Evolutionary conservation across 2,329 filamentous ascomycete species (phyloP).

Genomic region (Aspergillus cejpii): DNA sequence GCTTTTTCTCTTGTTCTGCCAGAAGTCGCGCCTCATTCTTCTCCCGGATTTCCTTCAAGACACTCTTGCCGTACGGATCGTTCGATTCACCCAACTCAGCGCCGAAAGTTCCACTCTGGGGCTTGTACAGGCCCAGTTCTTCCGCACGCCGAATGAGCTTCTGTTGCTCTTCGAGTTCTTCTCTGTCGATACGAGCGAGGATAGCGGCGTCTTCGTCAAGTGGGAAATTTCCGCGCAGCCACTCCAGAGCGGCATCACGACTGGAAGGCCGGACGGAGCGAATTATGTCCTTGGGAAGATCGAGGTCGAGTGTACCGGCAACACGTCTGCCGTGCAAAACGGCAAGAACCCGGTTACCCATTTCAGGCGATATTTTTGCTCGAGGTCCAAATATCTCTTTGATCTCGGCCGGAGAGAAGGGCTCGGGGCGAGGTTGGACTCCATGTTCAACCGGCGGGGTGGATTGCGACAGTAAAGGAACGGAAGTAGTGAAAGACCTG

Average conservation of each 20-base stretch:
- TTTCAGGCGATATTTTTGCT: constrained; percentile 20
- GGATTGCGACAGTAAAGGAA: constrained; percentile 11
- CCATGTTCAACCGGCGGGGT: constrained; percentile 22
- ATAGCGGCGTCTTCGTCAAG: constrained; percentile 46
- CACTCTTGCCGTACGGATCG: constrained; percentile 40
- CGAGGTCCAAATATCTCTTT: constrained; percentile 32
- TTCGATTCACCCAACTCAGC: constrained; percentile 38
- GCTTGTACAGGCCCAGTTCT: constrained; percentile 38
- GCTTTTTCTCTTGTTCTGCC: constrained; percentile 44
- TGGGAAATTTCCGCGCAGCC: constrained; percentile 39
- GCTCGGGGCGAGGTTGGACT: constrained; percentile 22
- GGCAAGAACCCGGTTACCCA: constrained; percentile 36
- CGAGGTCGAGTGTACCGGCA: constrained; percentile 41
- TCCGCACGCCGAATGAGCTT: constrained; percentile 35
- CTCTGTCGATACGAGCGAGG: constrained; percentile 38
- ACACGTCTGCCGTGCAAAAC: constrained; percentile 41
- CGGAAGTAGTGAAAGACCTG: constrained; percentile 19
- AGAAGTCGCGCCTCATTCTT: constrained; percentile 37
- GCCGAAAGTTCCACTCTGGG: constrained; percentile 41
- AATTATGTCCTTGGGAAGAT: constrained; percentile 37
- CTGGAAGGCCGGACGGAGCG: constrained; percentile 27
- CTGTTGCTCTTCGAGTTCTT: constrained; percentile 35
- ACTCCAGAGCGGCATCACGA: constrained; percentile 35
- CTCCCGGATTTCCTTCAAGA: constrained; percentile 36
- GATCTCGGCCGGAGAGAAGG: constrained; percentile 31